Base-by-base conservation (phyloP, 2,329 filamentous ascomycete species). In the Scedosporium boydii region DNA sequence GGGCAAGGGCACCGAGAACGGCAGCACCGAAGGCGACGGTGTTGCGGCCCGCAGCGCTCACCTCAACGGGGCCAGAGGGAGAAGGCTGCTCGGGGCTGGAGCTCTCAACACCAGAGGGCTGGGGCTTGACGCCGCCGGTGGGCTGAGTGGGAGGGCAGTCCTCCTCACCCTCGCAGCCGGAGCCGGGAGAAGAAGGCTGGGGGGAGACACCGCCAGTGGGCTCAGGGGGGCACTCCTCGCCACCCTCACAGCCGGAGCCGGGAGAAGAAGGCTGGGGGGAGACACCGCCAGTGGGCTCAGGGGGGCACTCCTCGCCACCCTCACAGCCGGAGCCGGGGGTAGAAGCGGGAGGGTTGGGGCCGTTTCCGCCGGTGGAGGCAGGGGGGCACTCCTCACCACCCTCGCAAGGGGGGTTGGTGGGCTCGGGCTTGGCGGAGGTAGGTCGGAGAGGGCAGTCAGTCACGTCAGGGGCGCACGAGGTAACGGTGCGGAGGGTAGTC, bases 1-100 rank as follows among this genome's bases (percentile, higher is more conserved):
- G 29, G 58, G 58, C 58, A 14, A 60, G 70, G 68, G 66, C 69
- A 18, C 46, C 51, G 44, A 60, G n/a, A 53, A 61, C 51, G 46
- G 63, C 61, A 48, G 56, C 46, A 51, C 34, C 51, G 60, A 62
- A 14, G 18, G 58, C 42, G 2, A 51, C 3, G 26, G 58, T 51
- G 34, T 23, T 26, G 58, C 58, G 58, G 59, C 18, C 46, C 2
- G 42, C 44, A 34, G 44, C 44, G 42, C 18, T 14, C 21, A 38
- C 14, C 6, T 18, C 46, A 46, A 51, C 12, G 7, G 42, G n/a
- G 42, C 14, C 16, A 34, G 41, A 29, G 58, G 58, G 10, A 21
- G 26, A n/a, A 38, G 27, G 48, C 26, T 38, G 27, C 56, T 58
- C 56, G 16, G 26, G 27, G 29, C 56, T 41, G 16, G 6, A 18